Percentiles rank a stretch among this genome's conserved stretches.
Conservation (phyloP, 805 yeast species). For the Clavispora asparagi region DNA sequence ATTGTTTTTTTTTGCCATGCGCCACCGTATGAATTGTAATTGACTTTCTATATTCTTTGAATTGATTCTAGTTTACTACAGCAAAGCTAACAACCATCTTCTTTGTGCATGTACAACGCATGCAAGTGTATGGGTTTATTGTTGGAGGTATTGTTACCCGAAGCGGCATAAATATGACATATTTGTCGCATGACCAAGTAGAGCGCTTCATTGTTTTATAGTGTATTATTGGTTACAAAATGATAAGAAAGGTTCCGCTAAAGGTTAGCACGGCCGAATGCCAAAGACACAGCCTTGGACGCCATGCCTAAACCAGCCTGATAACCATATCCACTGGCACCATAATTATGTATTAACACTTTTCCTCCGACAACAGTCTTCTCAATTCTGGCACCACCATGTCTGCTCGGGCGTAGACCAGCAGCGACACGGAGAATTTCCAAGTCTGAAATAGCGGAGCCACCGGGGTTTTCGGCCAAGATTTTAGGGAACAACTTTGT, state of each 20-base stretch:
- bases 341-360: constrained; percentile 62
- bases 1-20: not conserved
- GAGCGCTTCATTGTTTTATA: too few relatives aligned
- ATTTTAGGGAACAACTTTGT: constrained; percentile 48
- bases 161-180: too few relatives aligned
- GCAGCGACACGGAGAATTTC: constrained; percentile 63
- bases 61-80: too few relatives aligned
- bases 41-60: too few relatives aligned
- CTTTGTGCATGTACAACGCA: too few relatives aligned
- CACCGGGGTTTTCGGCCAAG: constrained; percentile 26
- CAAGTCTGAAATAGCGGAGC: constrained; percentile 30
- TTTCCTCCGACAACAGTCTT: constrained; percentile 23
- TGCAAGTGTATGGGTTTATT: too few relatives aligned
- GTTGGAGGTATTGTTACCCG: too few relatives aligned
- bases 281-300: constrained; percentile 35
- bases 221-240: too few relatives aligned
- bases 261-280: constrained; percentile 2
- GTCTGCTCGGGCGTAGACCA: constrained; percentile 72
- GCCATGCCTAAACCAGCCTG: constrained; percentile 66
- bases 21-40: too few relatives aligned
- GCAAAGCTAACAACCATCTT: too few relatives aligned
- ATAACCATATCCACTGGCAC: constrained; percentile 63
- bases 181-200: too few relatives aligned
- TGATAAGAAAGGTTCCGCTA: too few relatives aligned
- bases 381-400: constrained; percentile 73